Evolutionary conservation across 2,329 filamentous ascomycete genomes (phyloP).

Genomic region (Orbilia blumenaviensis): DNA sequence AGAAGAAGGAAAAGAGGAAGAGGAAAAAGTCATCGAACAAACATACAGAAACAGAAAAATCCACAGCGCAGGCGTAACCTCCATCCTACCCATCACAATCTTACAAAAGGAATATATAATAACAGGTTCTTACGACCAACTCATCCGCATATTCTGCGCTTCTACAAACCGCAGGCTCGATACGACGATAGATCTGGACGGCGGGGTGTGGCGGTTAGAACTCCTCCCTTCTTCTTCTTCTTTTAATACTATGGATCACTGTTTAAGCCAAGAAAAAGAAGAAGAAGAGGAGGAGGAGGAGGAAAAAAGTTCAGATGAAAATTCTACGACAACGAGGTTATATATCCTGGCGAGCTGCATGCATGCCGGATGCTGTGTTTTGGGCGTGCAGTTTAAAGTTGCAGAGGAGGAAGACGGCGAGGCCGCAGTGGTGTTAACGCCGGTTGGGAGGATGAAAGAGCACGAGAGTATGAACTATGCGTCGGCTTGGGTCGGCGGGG

Average conservation of each 20-base stretch:
- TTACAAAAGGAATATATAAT: slow-evolving; percentile 63
- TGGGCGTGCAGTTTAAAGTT: slow-evolving; percentile 66
- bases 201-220: slow-evolving; percentile 88
- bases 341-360: slow-evolving; percentile 87
- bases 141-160: slow-evolving; percentile 73
- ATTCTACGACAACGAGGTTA: slow-evolving; percentile 55
- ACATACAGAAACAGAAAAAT: slow-evolving; percentile 28
- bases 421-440: slow-evolving; percentile 63
- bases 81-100: slow-evolving; percentile 35
- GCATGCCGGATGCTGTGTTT: slow-evolving; percentile 82
- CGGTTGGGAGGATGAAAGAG: slow-evolving; percentile 79
- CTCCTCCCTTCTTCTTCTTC: too few species aligned
- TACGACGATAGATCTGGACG: slow-evolving; percentile 73
- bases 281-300: too few species aligned
- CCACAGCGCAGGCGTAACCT: slow-evolving; percentile 43
- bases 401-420: slow-evolving; percentile 78
- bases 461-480: slow-evolving; percentile 97
- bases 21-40: not conserved
- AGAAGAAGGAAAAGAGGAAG: not conserved
- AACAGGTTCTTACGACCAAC: slow-evolving; percentile 92
- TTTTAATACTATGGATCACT: too few species aligned
- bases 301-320: not conserved
- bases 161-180: slow-evolving; percentile 64
- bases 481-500: slow-evolving; percentile 68
- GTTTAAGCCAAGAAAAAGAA: slow-evolving; percentile 16